A percentile compares a stretch with the other conserved stretches of the same genome.
These are phyloP conservation scores for Kuraishia capsulata DNA, from an alignment of 805 yeast genomes.

Conservation along the genomic window DNA sequence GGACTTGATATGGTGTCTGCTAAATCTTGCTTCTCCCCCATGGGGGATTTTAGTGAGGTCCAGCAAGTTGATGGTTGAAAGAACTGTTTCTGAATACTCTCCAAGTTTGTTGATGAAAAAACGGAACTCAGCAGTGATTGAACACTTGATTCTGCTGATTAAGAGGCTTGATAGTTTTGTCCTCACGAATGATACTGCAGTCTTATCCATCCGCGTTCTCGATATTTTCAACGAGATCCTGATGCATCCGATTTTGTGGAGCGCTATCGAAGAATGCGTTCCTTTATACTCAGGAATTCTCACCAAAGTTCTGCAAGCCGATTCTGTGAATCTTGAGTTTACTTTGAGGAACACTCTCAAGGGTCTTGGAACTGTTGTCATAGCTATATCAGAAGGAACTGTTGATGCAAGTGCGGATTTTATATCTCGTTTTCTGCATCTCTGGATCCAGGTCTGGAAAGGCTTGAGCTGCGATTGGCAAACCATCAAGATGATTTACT, in stretches of 20 bases:
- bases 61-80: background rate
- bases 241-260: background rate
- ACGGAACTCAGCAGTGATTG: background rate
- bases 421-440: background rate
- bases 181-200: background rate
- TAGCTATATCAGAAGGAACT: background rate
- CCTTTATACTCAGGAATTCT: background rate
- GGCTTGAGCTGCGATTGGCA: constrained; percentile 1
- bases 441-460: constrained; percentile 1
- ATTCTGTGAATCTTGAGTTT: background rate
- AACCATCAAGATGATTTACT: background rate
- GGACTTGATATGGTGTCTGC: background rate
- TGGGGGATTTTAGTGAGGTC: background rate
- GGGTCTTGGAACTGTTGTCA: background rate
- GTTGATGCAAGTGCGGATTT: background rate
- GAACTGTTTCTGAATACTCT: background rate
- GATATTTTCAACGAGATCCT: background rate
- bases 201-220: background rate
- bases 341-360: background rate
- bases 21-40: background rate
- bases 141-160: background rate
- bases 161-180: background rate
- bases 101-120: background rate
- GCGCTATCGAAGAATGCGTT: background rate
- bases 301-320: background rate